Base-by-base conservation (phyloP, 139 green algal species). In the Micractinium conductrix region DNA sequence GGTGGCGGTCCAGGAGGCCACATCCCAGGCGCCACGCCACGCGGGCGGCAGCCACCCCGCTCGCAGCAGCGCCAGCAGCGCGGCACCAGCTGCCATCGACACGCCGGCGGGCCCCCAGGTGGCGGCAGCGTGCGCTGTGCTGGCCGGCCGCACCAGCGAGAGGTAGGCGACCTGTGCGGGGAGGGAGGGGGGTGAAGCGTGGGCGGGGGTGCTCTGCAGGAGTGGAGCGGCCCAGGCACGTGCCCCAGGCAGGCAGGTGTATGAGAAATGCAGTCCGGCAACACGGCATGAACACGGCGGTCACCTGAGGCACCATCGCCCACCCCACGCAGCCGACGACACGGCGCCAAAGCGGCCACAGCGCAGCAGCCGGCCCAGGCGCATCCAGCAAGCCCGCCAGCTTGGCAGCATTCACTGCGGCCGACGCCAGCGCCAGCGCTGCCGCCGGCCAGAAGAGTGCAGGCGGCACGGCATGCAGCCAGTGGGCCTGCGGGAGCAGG, bases 1-100 rank as follows among this genome's bases (percentile, higher is more conserved):
- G 9, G 92, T 96, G 40, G 93, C 93, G 4, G 92, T 93, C 93
- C 93, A 96, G 17, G 87, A 92, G n/a, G 81, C 84, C 9, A 96
- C 80, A 43, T 42, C 73, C 85, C 89, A 91, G 19, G 78, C 16
- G 37, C 35, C 24, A 10, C 53, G 65, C n/a, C 53, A 86, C 79
- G 62, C 62, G 40, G 38, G 38, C 4, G 55, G 70, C 72, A 65
- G 48, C 45, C 19, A 28, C 4, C 26, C 58, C 14, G 35, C 28
- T 22, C 28, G 4, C 7, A 75, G 26, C 21, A 60, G 19, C 53
- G 71, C 69, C 70, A 26, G n/a, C 30, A 87, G 53, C n/a, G 67
- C 24, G 1, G 76, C 40, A 33, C 30, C 80, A 8, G 78, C 9
- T 55, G 30, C n/a, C 1, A 86, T 24, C 12, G 65, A 72, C 10